Evolutionary conservation across 176 grass and related monocot species (phyloP), one percentile per base, ranked within the genome.

Genomic region (Ampelocalamus luodianensis): DNA sequence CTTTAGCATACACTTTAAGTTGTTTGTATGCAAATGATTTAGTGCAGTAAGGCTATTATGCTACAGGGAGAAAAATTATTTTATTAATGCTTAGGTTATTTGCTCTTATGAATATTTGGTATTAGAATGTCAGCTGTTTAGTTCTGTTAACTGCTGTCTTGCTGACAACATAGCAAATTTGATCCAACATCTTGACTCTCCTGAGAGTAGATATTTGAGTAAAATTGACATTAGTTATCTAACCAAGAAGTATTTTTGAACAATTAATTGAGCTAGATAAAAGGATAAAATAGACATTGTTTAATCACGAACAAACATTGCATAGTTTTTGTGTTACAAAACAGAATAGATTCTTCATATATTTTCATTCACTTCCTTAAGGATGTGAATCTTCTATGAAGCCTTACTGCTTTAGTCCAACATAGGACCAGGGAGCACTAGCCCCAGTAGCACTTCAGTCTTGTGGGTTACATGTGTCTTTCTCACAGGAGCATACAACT

Each of bases 291-390:
- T 54, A 22, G 20, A 22, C 49, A 12, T 54, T 67, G 16, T 77
- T 77, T 55, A 12, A 65, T 32, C 64, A 16, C 0, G 13, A 74
- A 68, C 66, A 68, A 54, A 53, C 23, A 68, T 18, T 24, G 2
- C 8, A 56, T 67, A 77, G 10, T 8, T 77, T 66, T 67, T 67
- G 8, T 56, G 36, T 32, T 3, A 5, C 1, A 37, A 40, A 74
- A 64, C 43, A 75, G 45, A 80, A 40, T 75, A 75, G 29, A 48
- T 32, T 63, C 58, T 84, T 76, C 8, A 55, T 63, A 64, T 74
- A 37, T 40, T 58, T 36, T 76, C 36, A 1, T 61, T 67, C 23
- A 77, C 54, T 65, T 7, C 67, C 38, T 37, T 29, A 83, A 78
- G 54, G 32, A 65, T 37, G 18, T 34, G 45, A 60, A 60, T 76